These are phyloP conservation scores for Nelumbo lutea DNA, from an alignment of 164 flowering plant genomes.

Conservation along the genomic window DNA sequence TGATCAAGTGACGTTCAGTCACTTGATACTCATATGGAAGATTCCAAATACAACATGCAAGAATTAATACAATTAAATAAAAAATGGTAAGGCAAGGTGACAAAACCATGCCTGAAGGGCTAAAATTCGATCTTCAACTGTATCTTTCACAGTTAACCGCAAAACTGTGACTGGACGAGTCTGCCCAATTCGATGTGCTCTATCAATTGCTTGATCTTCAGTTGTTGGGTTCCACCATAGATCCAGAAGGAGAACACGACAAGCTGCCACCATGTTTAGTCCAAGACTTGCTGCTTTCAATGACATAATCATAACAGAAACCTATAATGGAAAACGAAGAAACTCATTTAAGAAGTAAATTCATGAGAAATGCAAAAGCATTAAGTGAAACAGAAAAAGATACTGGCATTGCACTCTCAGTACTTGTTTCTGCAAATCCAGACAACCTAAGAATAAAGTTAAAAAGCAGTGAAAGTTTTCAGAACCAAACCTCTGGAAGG, in stretches of 20 bases:
- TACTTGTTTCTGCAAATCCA: not conserved
- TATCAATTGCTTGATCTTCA: constrained; percentile 92
- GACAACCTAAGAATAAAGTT: not conserved
- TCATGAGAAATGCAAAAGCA: not conserved
- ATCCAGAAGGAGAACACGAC: constrained; percentile 80
- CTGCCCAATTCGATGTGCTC: constrained; percentile 97
- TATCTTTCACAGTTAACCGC: constrained; percentile 82
- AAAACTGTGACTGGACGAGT: constrained; percentile 86
- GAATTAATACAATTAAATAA: not conserved
- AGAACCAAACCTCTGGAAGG: constrained; percentile 65
- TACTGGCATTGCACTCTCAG: not conserved
- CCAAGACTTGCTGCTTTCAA: constrained; percentile 98
- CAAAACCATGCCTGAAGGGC: constrained; percentile 66
- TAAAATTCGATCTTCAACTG: constrained; percentile 94
- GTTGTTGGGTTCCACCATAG: constrained; percentile 99
- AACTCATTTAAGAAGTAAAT: constrained; percentile 6
- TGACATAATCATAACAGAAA: constrained; percentile 92
- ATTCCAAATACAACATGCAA: no score
- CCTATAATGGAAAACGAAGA: constrained; percentile 33
- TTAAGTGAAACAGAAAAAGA: not conserved
- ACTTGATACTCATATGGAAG: no score
- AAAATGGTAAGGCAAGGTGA: not conserved
- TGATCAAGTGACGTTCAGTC: no score
- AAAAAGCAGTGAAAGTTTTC: not conserved
- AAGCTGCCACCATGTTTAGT: constrained; percentile 92